A percentile compares a stretch with the other conserved stretches of the same genome.
phyloP scores from a whole-genome alignment of 1,284 basidiomycete genomes.

The Pseudozyma sp. region DNA sequence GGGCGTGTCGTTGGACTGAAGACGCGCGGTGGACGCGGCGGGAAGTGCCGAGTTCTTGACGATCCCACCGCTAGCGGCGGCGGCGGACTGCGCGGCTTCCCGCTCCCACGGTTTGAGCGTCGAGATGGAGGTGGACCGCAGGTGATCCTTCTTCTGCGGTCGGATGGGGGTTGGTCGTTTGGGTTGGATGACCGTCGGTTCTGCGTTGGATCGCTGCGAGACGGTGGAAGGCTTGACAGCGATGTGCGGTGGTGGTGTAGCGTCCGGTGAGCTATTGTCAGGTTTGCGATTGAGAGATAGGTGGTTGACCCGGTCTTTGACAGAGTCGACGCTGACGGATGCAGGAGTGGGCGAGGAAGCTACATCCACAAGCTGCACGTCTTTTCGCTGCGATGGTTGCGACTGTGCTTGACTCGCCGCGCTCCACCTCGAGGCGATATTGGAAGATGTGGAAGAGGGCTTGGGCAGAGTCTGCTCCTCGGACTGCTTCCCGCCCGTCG shows the following conservation, averaged over 20 bases:
- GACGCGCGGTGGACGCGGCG: slow-evolving; percentile 14
- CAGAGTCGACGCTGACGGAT: neutral
- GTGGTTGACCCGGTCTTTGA: slow-evolving; percentile 8
- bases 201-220: neutral
- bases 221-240: neutral
- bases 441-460: neutral
- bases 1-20: neutral
- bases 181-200: slow-evolving; percentile 27
- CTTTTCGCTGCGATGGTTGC: neutral
- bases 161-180: slow-evolving; percentile 36
- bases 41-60: slow-evolving; percentile 23
- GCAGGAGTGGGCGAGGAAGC: slow-evolving; percentile 7
- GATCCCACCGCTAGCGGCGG: slow-evolving; percentile 14
- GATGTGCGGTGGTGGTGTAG: neutral
- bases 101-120: slow-evolving; percentile 58
- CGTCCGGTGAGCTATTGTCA: neutral
- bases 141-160: slow-evolving; percentile 15
- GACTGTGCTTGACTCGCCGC: neutral
- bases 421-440: slow-evolving; percentile 10
- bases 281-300: slow-evolving; percentile 4
- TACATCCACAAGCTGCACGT: slow-evolving; percentile 20
- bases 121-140: neutral
- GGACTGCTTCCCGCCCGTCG: neutral
- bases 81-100: slow-evolving; percentile 45
- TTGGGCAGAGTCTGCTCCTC: neutral